Conservation (phyloP, 2,329 filamentous ascomycete genomes). For the Paramyrothecium roridum region DNA sequence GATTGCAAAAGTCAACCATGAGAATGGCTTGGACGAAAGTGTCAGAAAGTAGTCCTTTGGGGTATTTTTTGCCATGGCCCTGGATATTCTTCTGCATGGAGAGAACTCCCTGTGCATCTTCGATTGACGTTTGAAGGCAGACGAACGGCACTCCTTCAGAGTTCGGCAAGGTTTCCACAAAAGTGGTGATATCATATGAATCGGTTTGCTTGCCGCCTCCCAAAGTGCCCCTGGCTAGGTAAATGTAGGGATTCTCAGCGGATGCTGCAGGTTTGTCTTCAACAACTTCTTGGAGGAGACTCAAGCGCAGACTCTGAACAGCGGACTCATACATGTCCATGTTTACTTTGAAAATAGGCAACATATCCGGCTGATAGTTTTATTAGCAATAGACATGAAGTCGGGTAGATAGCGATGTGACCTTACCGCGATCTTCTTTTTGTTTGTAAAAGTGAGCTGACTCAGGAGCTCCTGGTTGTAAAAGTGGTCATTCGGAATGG, state of each 20-base stretch:
- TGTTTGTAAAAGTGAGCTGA: neutral
- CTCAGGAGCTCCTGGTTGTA: neutral
- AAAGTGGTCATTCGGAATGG: neutral
- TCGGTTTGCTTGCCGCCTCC: neutral
- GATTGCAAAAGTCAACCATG: conserved; percentile 7
- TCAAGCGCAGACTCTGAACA: neutral
- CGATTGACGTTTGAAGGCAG: conserved; percentile 2
- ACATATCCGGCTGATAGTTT: neutral
- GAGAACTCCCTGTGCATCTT: conserved; percentile 3
- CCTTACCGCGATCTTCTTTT: neutral
- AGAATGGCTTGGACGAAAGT: conserved; percentile 1
- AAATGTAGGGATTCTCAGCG: neutral
- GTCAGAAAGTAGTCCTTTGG: neutral
- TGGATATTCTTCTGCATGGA: neutral
- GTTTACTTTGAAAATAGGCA: neutral
- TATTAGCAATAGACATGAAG: neutral
- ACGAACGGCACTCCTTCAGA: conserved; percentile 3
- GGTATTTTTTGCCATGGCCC: neutral
- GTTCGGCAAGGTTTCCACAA: neutral
- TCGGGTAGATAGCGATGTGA: neutral
- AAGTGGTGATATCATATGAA: neutral
- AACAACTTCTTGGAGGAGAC: neutral
- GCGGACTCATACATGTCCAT: neutral
- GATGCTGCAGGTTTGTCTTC: neutral
- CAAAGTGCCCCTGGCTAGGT: neutral